Base-by-base conservation (phyloP, 2,329 filamentous ascomycete genomes). In the Fusarium liriodendri region DNA sequence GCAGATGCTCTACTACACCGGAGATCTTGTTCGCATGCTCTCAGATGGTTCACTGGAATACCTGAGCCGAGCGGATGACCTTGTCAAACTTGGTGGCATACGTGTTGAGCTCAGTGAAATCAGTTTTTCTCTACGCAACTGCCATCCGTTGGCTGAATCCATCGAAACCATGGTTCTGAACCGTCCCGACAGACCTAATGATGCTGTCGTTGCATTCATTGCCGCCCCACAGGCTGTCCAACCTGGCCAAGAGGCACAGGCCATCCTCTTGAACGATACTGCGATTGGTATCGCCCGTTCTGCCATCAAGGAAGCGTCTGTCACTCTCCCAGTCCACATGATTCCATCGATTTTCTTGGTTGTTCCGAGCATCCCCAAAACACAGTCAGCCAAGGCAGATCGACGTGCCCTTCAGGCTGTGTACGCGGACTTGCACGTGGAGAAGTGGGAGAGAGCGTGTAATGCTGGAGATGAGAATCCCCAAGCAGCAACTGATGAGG, bases 1-100 rank as follows among this genome's bases (percentile, higher is more conserved):
- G 33, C 66, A 76, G 55, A 67, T 70, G 35, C 72, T 79, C 52
- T 83, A 83, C 62, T 78, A 79, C n/a, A 82, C 81, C 0, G 81
- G 81, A 55, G 81, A 83, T 40, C 70, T 81, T 35, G 81, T 82
- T 16, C 77, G 76, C 18, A 64, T 64, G 61, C 71, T 77, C 33
- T 69, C 68, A 32, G 76, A 78, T 35, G 62, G 68, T 38, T 66
- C 70, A 8, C 70, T 78, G 38, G 76, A 78, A 42, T 78, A 76
- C 38, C 47, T 78, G 5, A 73, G 69, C 38, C 61, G 76, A 22
- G 67, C 69, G 20, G 76, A 78, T 47, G 76, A 77, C 38, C 37
- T 75, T 33, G 74, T 78, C 59, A 78, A 78, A 61, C 74, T 78
- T 37, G 69, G 60, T 3, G 76, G 76, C n/a, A 77, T 77, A 33